Percentiles rank a stretch among this genome's conserved stretches.
Conservation (phyloP, 108 stramenopile genomes). For the Thalassiosira profunda region DNA sequence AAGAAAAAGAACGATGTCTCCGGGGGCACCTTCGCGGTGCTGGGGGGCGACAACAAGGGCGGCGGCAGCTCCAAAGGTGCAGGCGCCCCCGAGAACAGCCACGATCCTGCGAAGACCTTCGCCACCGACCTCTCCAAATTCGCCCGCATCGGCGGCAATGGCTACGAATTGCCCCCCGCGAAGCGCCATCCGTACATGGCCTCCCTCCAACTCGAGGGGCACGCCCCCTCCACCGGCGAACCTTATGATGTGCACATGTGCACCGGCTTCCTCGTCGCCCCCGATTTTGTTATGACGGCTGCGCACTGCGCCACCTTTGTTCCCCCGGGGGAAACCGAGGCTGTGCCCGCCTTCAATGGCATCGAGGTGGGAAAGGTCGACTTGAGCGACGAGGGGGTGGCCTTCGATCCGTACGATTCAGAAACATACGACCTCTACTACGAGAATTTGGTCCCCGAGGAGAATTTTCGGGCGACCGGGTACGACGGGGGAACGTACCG, state of each 20-base stretch:
- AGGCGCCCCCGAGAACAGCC: no score
- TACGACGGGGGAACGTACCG: conserved; percentile 27
- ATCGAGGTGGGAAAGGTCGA: conserved; percentile 36
- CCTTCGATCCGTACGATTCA: conserved; percentile 9
- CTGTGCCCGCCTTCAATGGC: conserved; percentile 40
- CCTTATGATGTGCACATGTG: conserved; percentile 49
- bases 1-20: no score
- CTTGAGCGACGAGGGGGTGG: conserved; percentile 22
- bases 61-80: no score
- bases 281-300: conserved; percentile 52
- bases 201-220: conserved; percentile 47
- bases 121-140: not conserved
- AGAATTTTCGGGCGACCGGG: conserved; percentile 23
- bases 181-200: conserved; percentile 47
- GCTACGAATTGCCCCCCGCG: not conserved
- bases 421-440: conserved; percentile 26
- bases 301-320: conserved; percentile 57
- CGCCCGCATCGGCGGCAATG: conserved; percentile 9
- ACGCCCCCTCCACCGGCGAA: conserved; percentile 5
- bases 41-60: no score
- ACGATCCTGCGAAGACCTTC: not conserved
- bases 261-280: conserved; percentile 58
- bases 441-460: conserved; percentile 41
- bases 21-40: no score
- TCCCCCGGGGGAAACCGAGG: conserved; percentile 18